Percentiles rank a stretch among this genome's conserved stretches.
Evolutionary conservation across 2,329 filamentous ascomycete species (phyloP).

Genomic region (Diaporthe citriasiana): DNA sequence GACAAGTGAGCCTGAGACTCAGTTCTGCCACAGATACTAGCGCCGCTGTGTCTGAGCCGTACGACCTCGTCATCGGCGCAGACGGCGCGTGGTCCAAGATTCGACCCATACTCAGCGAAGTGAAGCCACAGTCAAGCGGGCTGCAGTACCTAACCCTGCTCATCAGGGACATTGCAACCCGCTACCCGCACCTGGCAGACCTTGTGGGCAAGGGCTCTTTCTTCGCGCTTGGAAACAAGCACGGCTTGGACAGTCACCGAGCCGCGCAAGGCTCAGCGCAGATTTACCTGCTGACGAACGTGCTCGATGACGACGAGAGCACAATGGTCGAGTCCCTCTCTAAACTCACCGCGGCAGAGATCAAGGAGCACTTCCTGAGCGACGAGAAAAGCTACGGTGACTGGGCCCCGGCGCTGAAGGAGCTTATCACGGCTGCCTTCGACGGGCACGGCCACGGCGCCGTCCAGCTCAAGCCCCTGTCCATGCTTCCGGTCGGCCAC

Average conservation of each 20-base stretch:
- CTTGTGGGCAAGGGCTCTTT: constrained; percentile 57
- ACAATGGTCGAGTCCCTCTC: constrained; percentile 37
- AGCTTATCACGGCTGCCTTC: constrained; percentile 49
- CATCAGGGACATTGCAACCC: constrained; percentile 51
- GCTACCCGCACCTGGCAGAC: constrained; percentile 55
- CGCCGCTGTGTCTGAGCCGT: constrained; percentile 44
- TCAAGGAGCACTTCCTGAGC: constrained; percentile 45
- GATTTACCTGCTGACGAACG: constrained; percentile 49
- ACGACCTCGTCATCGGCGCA: constrained; percentile 57
- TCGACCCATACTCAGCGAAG: constrained; percentile 53
- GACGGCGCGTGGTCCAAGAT: constrained; percentile 59
- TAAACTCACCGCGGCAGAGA: constrained; percentile 33
- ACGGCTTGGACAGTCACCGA: constrained; percentile 55
- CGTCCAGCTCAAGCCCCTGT: constrained; percentile 48
- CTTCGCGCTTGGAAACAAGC: constrained; percentile 53
- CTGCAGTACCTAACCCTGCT: constrained; percentile 55
- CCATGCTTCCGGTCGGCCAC: constrained; percentile 59
- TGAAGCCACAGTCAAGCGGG: constrained; percentile 56
- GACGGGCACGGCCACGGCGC: constrained; percentile 46
- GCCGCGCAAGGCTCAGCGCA: constrained; percentile 49
- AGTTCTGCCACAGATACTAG: constrained; percentile 43
- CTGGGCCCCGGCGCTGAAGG: constrained; percentile 48
- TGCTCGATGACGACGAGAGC: constrained; percentile 46
- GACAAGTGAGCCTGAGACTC: constrained; percentile 41
- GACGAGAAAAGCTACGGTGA: constrained; percentile 45